These are phyloP conservation scores for Leptodontidium sp. DNA, from an alignment of 2,329 filamentous ascomycete species.

Conservation along the genomic window DNA sequence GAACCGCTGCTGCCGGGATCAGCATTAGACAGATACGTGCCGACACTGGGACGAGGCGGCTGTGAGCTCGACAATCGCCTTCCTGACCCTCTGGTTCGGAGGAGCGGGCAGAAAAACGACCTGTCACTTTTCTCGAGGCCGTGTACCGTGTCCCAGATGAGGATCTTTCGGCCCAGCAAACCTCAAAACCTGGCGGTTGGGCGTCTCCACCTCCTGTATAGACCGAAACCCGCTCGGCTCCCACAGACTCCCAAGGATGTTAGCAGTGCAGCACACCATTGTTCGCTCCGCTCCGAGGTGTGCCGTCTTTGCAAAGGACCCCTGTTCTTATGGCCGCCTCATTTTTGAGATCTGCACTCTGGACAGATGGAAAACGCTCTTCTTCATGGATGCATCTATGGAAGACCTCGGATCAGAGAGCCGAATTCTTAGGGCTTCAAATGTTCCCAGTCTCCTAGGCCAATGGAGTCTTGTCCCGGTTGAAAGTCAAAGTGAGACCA, in stretches of 20 bases:
- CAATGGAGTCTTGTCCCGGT: too few species aligned
- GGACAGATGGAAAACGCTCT: background rate
- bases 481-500: too few species aligned
- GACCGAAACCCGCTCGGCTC: slow-evolving; percentile 1
- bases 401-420: slow-evolving; percentile 1
- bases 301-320: background rate
- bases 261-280: background rate
- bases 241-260: background rate
- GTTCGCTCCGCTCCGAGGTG: slow-evolving; percentile 11
- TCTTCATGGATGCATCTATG: background rate
- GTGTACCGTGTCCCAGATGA: background rate
- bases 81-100: slow-evolving; percentile 10
- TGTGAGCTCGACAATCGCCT: slow-evolving; percentile 11
- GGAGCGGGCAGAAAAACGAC: background rate
- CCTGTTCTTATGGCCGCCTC: background rate
- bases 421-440: background rate
- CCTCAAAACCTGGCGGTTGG: slow-evolving; percentile 5
- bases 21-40: background rate
- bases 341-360: background rate
- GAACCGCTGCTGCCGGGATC: slow-evolving; percentile 2
- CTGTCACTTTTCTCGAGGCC: background rate
- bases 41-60: slow-evolving; percentile 1
- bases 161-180: background rate
- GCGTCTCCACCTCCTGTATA: slow-evolving; percentile 3
- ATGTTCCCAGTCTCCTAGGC: background rate